phyloP scores from a whole-genome alignment of 345 rosid species.

The Eucalyptus erythrocorys region DNA sequence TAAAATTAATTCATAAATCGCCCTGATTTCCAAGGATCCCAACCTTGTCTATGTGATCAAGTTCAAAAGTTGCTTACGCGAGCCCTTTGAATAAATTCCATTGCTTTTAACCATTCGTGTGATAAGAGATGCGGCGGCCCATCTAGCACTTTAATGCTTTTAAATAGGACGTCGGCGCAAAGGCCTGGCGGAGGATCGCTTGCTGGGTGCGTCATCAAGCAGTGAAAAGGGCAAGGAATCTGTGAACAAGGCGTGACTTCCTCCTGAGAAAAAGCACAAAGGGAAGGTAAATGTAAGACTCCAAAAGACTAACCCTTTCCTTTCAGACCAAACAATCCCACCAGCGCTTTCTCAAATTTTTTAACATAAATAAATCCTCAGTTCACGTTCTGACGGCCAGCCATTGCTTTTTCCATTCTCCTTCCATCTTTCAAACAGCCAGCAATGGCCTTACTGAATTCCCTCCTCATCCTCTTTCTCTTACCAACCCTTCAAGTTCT shows the following conservation, averaged over 20 bases:
- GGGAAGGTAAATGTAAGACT: conserved; percentile 8
- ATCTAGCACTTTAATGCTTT: neutral
- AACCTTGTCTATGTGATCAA: neutral
- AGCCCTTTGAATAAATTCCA: neutral
- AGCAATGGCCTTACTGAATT: conserved; percentile 24
- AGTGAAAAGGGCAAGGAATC: conserved; percentile 1
- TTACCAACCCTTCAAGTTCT: conserved; percentile 17
- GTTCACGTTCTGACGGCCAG: neutral
- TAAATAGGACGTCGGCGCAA: neutral
- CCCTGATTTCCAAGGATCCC: neutral
- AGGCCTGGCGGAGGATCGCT: neutral
- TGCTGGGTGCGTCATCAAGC: neutral
- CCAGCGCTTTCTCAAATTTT: neutral
- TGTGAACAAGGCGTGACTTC: conserved; percentile 56
- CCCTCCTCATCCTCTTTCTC: conserved; percentile 18
- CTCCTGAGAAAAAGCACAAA: conserved; percentile 26
- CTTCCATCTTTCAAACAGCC: neutral
- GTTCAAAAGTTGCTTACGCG: neutral
- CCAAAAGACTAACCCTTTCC: conserved; percentile 28
- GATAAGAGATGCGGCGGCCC: neutral
- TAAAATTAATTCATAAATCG: neutral
- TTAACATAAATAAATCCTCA: conserved; percentile 1
- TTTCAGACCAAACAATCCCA: conserved; percentile 38
- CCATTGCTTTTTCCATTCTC: neutral
- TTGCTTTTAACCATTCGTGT: neutral